A percentile compares a stretch with the other conserved stretches of the same genome.
These are phyloP conservation scores for Spergularia bocconei DNA, from an alignment of 148 eudicot genomes.

Conservation along the genomic window DNA sequence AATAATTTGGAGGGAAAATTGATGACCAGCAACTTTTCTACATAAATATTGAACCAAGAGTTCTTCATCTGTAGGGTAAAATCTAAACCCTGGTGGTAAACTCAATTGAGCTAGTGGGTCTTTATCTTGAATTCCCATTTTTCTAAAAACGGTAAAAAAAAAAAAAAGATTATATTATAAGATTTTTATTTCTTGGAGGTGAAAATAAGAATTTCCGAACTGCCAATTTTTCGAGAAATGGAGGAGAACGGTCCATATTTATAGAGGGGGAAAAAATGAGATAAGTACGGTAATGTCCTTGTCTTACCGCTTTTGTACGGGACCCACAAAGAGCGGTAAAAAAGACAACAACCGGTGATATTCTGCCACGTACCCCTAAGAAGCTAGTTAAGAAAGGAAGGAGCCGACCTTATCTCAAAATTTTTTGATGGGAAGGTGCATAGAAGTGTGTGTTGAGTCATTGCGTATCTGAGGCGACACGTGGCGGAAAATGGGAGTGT, in stretches of 20 bases:
- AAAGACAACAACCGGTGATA: neutral
- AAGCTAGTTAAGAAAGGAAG: constrained; percentile 17
- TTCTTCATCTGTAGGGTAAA: constrained; percentile 82
- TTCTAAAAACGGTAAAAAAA: neutral
- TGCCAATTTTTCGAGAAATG: constrained; percentile 14
- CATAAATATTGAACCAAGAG: constrained; percentile 69
- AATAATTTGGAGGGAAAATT: constrained; percentile 55
- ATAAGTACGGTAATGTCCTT: constrained; percentile 37
- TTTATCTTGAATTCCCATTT: constrained; percentile 46
- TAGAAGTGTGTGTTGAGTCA: constrained; percentile 30
- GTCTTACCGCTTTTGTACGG: constrained; percentile 19
- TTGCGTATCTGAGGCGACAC: constrained; percentile 15
- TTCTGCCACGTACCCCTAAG: constrained; percentile 28
- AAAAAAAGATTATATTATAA: neutral
- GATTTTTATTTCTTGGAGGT: neutral
- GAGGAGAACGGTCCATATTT: constrained; percentile 13
- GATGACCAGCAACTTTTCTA: constrained; percentile 59
- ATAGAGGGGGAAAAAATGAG: constrained; percentile 21
- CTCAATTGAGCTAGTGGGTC: constrained; percentile 58
- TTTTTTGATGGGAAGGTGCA: constrained; percentile 9
- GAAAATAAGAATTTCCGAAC: neutral
- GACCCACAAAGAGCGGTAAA: constrained; percentile 18
- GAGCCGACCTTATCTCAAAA: constrained; percentile 36
- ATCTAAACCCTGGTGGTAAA: constrained; percentile 83
- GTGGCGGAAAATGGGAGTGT: constrained; percentile 8